phyloP scores from a whole-genome alignment of 2,329 filamentous ascomycete species.

The Didymella lethalis region DNA sequence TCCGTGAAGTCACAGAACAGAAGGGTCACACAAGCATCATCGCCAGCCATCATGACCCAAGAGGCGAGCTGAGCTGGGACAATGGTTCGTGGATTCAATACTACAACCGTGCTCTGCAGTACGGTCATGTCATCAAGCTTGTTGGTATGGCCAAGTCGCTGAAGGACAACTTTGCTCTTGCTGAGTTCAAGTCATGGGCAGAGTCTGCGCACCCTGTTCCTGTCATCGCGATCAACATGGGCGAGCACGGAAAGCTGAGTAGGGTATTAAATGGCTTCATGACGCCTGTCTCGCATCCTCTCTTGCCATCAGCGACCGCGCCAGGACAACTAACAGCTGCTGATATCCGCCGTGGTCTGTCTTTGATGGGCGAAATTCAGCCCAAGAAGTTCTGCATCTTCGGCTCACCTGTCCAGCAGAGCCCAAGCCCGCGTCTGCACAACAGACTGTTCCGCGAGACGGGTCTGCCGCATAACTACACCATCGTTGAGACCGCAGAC shows the following conservation, averaged over 20 bases:
- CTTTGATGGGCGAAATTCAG: conserved; percentile 79
- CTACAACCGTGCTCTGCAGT: conserved; percentile 89
- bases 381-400: conserved; percentile 84
- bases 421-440: conserved; percentile 87
- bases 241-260: conserved; percentile 82
- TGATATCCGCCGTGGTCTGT: conserved; percentile 82
- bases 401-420: conserved; percentile 82
- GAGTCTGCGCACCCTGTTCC: conserved; percentile 77
- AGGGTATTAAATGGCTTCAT: conserved; percentile 91
- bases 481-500: conserved; percentile 74
- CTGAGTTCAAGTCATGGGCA: conserved; percentile 81
- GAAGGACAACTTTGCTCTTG: conserved; percentile 86
- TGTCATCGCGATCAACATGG: conserved; percentile 97
- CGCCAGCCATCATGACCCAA: conserved; percentile 92
- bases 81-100: conserved; percentile 91
- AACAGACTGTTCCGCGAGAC: conserved; percentile 79
- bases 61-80: conserved; percentile 80
- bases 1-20: conserved; percentile 72
- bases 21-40: conserved; percentile 84
- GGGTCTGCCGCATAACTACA: conserved; percentile 87
- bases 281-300: conserved; percentile 90
- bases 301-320: conserved; percentile 89
- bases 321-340: conserved; percentile 90
- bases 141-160: conserved; percentile 79
- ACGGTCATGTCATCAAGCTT: conserved; percentile 93